Percentiles rank a stretch among this genome's conserved stretches.
These are phyloP conservation scores for Fomitopsis serialis DNA, from an alignment of 768 basidiomycete genomes.

Conservation along the genomic window DNA sequence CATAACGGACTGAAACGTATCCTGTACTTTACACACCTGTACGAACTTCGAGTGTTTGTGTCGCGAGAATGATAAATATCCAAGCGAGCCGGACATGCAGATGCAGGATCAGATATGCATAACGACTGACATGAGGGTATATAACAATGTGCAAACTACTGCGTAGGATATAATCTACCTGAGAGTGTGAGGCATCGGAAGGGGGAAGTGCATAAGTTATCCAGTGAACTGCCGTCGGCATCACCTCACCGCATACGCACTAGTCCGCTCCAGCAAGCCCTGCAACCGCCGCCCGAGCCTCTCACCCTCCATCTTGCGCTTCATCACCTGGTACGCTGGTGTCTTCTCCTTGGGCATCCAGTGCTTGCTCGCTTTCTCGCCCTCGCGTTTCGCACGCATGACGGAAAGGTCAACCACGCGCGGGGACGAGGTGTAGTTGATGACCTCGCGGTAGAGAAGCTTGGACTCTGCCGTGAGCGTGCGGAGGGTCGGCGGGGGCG, in stretches of 20 bases:
- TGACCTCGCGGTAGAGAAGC: constrained; percentile 82
- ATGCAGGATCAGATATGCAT: too few species aligned
- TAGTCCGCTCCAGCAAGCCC: constrained; percentile 66
- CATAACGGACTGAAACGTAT: too few species aligned
- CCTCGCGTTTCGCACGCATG: constrained; percentile 47
- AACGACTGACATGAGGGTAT: constrained; percentile 13
- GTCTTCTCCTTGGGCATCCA: constrained; percentile 82
- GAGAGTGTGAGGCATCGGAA: not conserved
- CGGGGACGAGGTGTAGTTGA: constrained; percentile 77
- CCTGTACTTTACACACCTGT: too few species aligned
- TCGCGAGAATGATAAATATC: too few species aligned
- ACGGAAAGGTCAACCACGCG: constrained; percentile 81
- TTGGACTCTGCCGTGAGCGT: constrained; percentile 80
- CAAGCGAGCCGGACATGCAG: too few species aligned
- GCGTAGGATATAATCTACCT: constrained; percentile 7
- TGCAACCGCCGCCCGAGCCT: constrained; percentile 62
- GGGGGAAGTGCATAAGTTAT: constrained; percentile 1
- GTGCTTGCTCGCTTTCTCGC: constrained; percentile 38
- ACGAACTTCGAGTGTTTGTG: too few species aligned
- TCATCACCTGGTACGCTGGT: constrained; percentile 77
- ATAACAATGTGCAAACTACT: constrained; percentile 10
- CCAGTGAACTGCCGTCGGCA: not conserved
- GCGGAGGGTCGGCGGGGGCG: constrained; percentile 45
- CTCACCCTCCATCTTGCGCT: constrained; percentile 74
- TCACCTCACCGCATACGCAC: constrained; percentile 20